Evolutionary conservation across 495 filamentous ascomycete species (phyloP).

Genomic region (Aspergillus indologenus): DNA sequence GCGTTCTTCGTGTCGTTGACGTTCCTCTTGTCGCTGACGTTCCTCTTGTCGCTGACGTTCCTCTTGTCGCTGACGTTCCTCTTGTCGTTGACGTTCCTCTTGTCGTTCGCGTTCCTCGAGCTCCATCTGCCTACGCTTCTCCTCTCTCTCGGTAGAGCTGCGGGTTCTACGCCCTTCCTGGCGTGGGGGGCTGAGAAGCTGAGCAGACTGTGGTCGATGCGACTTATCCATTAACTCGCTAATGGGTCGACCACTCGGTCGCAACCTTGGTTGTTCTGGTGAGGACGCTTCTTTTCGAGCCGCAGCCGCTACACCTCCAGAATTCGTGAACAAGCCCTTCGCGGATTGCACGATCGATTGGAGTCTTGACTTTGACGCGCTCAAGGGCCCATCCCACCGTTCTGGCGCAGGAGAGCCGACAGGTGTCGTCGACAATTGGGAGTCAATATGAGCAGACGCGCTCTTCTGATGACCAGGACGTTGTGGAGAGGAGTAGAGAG

Average conservation of each 20-base stretch:
- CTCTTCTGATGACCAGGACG: conserved; percentile 55
- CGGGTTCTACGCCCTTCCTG: conserved; percentile 61
- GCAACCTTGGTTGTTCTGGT: conserved; percentile 30
- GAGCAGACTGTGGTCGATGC: conserved; percentile 22
- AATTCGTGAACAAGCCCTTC: conserved; percentile 76
- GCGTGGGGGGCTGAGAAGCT: conserved; percentile 30
- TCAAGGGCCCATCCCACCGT: conserved; percentile 73
- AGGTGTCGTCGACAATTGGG: conserved; percentile 58
- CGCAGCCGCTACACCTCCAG: conserved; percentile 73
- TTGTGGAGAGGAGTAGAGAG: conserved; percentile 46
- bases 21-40: conserved; percentile 30
- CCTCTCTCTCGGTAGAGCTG: conserved; percentile 68
- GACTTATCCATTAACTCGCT: conserved; percentile 10
- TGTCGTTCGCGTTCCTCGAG: conserved; percentile 34
- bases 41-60: conserved; percentile 46
- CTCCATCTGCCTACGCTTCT: conserved; percentile 66
- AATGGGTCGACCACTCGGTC: conserved; percentile 20
- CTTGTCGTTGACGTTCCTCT: conserved; percentile 35
- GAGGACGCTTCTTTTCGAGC: conserved; percentile 62
- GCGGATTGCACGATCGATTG: conserved; percentile 85
- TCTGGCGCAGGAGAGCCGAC: conserved; percentile 61
- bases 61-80: conserved; percentile 27
- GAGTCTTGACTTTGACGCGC: conserved; percentile 82
- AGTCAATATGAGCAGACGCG: conserved; percentile 56
- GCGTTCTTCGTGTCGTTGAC: no score